phyloP scores from a whole-genome alignment of 2,329 filamentous ascomycete genomes.

The Epichloe bromicola region DNA sequence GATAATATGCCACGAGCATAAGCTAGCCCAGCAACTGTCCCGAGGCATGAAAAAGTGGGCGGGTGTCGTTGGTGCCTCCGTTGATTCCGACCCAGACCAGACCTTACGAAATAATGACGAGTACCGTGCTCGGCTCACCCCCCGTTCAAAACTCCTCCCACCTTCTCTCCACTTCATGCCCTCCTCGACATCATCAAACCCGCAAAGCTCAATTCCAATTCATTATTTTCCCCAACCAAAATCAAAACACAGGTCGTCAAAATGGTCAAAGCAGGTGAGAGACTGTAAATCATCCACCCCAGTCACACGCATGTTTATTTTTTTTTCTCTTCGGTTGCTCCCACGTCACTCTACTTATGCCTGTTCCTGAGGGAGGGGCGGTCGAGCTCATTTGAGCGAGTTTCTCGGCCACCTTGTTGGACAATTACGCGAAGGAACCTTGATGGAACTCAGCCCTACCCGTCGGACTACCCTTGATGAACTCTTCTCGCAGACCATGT shows the following conservation, averaged over 20 bases:
- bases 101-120: too few species aligned
- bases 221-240: constrained; percentile 7
- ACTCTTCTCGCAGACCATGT: not conserved
- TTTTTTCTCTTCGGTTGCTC: not conserved
- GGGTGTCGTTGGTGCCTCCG: not conserved
- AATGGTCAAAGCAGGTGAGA: constrained; percentile 95
- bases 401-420: constrained; percentile 24
- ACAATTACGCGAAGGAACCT: constrained; percentile 23
- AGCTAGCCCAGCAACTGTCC: too few species aligned
- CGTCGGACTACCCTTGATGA: constrained; percentile 22
- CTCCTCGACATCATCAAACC: constrained; percentile 6
- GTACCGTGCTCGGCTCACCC: not conserved
- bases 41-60: not conserved
- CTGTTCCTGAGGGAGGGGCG: constrained; percentile 8
- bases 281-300: not conserved
- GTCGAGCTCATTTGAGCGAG: constrained; percentile 47
- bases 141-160: constrained; percentile 6
- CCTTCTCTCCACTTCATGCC: constrained; percentile 7
- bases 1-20: not conserved
- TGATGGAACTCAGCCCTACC: constrained; percentile 25
- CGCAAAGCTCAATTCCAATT: not conserved
- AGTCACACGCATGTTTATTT: not conserved
- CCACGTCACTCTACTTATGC: constrained; percentile 11
- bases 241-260: constrained; percentile 44
- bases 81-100: not conserved